phyloP scores from a whole-genome alignment of 2,329 filamentous ascomycete species.

The Didymella glomerata region DNA sequence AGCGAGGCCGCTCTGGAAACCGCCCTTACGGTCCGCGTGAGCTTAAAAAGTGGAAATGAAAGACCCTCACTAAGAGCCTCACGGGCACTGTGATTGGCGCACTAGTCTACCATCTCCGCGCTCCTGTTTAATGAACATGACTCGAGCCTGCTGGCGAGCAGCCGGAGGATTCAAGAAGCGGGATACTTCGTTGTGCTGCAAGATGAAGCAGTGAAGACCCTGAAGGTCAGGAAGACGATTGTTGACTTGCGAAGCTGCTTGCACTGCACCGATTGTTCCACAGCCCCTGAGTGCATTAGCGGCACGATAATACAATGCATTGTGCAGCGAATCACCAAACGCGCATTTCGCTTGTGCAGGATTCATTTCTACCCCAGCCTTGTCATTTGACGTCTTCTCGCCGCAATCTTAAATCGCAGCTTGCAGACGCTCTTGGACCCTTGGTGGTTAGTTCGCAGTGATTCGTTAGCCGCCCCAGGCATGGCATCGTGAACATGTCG shows the following conservation, averaged over 20 bases:
- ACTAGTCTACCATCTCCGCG: constrained; percentile 32
- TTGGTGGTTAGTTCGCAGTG: constrained; percentile 19
- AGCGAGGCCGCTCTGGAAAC: constrained; percentile 27
- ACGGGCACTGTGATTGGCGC: constrained; percentile 36
- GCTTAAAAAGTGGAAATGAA: constrained; percentile 50
- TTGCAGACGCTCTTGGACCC: constrained; percentile 26
- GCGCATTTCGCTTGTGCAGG: constrained; percentile 17
- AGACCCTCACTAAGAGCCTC: constrained; percentile 22
- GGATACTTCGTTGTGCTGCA: constrained; percentile 3
- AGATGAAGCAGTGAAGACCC: constrained; percentile 3
- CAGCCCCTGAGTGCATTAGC: constrained; percentile 17
- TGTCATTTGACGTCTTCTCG: constrained; percentile 22
- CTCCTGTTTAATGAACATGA: constrained; percentile 35
- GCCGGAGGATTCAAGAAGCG: constrained; percentile 21
- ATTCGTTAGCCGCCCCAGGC: constrained; percentile 30
- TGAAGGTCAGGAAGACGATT: background rate
- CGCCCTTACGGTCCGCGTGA: constrained; percentile 24
- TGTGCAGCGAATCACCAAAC: constrained; percentile 13
- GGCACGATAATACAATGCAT: constrained; percentile 6
- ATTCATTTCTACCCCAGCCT: constrained; percentile 26
- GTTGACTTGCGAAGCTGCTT: background rate
- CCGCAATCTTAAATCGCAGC: constrained; percentile 30
- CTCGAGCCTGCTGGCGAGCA: constrained; percentile 20
- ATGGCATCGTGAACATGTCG: constrained; percentile 31
- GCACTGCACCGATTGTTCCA: constrained; percentile 8